Evolutionary conservation across 2,329 filamentous ascomycete genomes (phyloP), one percentile per base, ranked within the genome.

Genomic region (Aspergillus aculeatinus): DNA sequence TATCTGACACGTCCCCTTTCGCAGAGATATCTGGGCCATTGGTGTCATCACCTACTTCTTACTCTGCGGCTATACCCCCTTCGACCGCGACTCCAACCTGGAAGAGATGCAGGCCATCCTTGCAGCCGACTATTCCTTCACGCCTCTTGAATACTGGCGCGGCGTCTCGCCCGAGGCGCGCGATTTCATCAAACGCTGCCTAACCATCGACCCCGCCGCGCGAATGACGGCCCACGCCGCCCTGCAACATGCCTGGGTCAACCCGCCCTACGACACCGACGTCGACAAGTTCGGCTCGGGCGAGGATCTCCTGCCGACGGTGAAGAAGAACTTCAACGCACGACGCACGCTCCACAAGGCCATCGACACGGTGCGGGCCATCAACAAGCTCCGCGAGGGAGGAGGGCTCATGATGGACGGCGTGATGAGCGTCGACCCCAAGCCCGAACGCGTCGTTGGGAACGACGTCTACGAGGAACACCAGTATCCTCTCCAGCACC

Each of bases 21-120:
- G 61, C 65, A 88, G 85, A 56, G 95, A 99, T 76, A 89, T 99
- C 65, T 99, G 95, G 95, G 95, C 95, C 42, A 92, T 98, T 64
- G 95, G 95, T 51, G 95, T 99, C 48, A 99, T 99, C 73, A 98
- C 95, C 33, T 99, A 98, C 81, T 99, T 99, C 81, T 82, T 99
- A 31, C 88, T 99, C 54, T 98, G 95, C 77, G 95, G 95, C 60
- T 98, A 98, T 80, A 99, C 95, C 0, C 95, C 95, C 12, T 99
- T 99, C 75, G 95, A 99, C 78, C 90, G 95, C 58, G 95, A 98
- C 77, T 94, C 88, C 69, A 96, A 99, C 78, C 88, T 98, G 72
- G 95, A 99, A 80, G 95, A 99, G 80, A 98, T 99, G 94, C 94
- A 98, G 80, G 95, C 95, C 68, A 99, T 99, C 73, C 86, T 98